Conservation (phyloP, 192 early-diverging fungal genomes). For the Lobulomyces angularis region DNA sequence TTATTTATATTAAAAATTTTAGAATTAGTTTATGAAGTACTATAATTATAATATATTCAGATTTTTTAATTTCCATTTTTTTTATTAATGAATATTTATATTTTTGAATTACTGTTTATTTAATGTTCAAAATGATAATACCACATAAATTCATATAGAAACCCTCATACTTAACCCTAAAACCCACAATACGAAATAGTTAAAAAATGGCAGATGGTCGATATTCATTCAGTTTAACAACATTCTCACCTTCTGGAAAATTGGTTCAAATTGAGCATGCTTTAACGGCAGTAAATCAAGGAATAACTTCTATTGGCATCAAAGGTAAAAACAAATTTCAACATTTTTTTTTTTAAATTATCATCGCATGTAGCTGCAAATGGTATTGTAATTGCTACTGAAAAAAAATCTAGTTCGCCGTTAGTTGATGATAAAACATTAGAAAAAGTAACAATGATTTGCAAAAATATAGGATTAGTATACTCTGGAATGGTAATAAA, state of each 20-base stretch:
- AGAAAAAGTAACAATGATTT: slow-evolving; percentile 82
- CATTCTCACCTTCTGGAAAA: slow-evolving; percentile 98
- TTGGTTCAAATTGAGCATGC: slow-evolving; percentile 99
- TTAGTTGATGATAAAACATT: slow-evolving; percentile 87
- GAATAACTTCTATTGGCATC: slow-evolving; percentile 86
- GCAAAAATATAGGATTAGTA: slow-evolving; percentile 91
- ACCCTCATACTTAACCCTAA: no score
- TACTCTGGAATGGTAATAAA: slow-evolving; percentile 99
- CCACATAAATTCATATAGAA: no score
- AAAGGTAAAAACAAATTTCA: slow-evolving; percentile 48
- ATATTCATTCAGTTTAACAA: slow-evolving; percentile 97
- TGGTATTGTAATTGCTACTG: slow-evolving; percentile 95
- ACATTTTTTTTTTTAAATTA: background rate
- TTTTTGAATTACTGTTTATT: no score
- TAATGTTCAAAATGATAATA: no score
- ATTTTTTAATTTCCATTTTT: no score
- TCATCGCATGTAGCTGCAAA: slow-evolving; percentile 59
- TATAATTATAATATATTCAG: no score
- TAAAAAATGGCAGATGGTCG: slow-evolving; percentile 55
- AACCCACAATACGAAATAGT: slow-evolving; percentile 1
- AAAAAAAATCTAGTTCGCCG: slow-evolving; percentile 85
- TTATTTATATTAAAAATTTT: no score
- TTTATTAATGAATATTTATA: no score
- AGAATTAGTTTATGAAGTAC: no score
- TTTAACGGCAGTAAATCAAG: slow-evolving; percentile 77